Percentiles rank a stretch among this genome's conserved stretches.
These are phyloP conservation scores for Datura wrightii DNA, from an alignment of 257 asterid species.

Conservation along the genomic window DNA sequence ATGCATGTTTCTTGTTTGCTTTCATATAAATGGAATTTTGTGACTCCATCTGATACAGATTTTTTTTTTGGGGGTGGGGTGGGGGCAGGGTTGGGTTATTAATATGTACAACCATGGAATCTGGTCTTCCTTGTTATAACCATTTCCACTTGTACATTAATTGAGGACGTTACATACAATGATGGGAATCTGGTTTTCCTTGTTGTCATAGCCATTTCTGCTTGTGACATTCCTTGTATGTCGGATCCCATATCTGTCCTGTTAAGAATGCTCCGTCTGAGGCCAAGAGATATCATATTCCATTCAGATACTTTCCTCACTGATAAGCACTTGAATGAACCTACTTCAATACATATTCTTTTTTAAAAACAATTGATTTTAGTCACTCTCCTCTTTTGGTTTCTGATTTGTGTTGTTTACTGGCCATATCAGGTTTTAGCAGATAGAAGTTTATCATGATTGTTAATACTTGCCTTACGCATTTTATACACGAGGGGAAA, in stretches of 20 bases:
- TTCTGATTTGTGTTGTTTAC: conserved; percentile 5
- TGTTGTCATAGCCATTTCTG: background rate
- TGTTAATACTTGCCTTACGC: background rate
- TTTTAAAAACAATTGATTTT: background rate
- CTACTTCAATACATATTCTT: background rate
- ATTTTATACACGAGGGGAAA: background rate
- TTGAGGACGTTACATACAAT: background rate
- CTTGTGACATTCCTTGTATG: background rate
- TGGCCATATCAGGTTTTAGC: background rate
- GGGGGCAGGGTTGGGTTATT: background rate
- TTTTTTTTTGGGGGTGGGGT: background rate
- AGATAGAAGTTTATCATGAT: background rate
- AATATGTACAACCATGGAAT: background rate
- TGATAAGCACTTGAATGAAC: background rate
- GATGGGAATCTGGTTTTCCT: background rate
- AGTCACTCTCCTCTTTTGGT: background rate
- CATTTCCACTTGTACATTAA: background rate
- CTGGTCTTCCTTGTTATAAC: background rate
- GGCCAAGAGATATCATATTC: background rate
- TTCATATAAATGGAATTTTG: conserved; percentile 4
- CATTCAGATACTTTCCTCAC: background rate
- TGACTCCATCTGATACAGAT: background rate
- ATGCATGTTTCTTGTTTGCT: background rate
- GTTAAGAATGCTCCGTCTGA: background rate
- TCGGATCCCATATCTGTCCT: background rate